Conservation (phyloP, 352 stramenopile species). For the Phytophthora fragariae region DNA sequence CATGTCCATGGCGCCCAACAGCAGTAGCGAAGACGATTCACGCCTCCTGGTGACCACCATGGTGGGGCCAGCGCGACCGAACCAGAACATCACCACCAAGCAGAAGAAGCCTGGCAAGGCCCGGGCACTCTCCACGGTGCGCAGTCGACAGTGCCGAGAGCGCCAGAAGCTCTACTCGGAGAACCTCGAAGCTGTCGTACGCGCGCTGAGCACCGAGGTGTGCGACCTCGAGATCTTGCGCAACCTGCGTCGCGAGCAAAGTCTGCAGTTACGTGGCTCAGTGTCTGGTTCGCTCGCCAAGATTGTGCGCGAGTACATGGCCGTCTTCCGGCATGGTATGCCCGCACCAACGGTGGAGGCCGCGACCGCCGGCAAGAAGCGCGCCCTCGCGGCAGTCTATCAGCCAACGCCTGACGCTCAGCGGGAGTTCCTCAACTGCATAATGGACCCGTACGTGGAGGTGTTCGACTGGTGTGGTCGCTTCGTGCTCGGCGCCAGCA, state of each 20-base stretch:
- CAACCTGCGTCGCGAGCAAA: conserved; percentile 49
- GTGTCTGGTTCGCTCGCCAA: conserved; percentile 49
- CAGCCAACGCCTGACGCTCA: conserved; percentile 41
- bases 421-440: conserved; percentile 49
- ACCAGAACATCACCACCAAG: conserved; percentile 17
- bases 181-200: conserved; percentile 47
- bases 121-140: conserved; percentile 55
- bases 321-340: conserved; percentile 61
- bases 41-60: conserved; percentile 1
- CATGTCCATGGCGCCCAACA: conserved; percentile 30
- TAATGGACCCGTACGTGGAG: conserved; percentile 52
- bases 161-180: conserved; percentile 59
- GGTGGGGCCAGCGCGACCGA: conserved; percentile 13
- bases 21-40: conserved; percentile 13
- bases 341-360: conserved; percentile 19
- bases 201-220: conserved; percentile 49
- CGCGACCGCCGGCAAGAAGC: conserved; percentile 37
- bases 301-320: conserved; percentile 60
- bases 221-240: conserved; percentile 54
- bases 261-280: conserved; percentile 40
- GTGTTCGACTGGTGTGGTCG: conserved; percentile 56
- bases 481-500: conserved; percentile 39
- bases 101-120: conserved; percentile 19
- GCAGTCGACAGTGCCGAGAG: conserved; percentile 61
- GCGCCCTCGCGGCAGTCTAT: conserved; percentile 19